Base-by-base conservation (phyloP, 108 stramenopile genomes). In the Stephanodiscus minutulus region DNA sequence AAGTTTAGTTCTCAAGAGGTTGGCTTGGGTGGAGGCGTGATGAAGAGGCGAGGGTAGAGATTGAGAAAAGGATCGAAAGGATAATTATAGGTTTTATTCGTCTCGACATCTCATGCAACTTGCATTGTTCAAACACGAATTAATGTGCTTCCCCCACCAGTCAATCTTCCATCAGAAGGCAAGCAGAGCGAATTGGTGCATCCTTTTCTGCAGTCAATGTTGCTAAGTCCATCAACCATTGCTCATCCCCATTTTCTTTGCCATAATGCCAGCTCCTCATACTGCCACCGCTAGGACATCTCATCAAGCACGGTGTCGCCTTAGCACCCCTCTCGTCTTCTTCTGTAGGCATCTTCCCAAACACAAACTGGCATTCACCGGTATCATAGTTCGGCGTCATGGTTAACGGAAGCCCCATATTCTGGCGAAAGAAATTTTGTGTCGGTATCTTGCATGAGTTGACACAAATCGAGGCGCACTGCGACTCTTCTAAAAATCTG, bases 401-500 rank as follows among this genome's bases (percentile, higher is more conserved):
- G 36, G 89, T 92, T 52, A 96, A 62, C 6, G 87, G 82, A 55
- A 96, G 64, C 0, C 92, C 92, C 95, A 96, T 93, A 68, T 93
- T 87, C 55, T 93, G 76, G 13, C 77, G 59, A 67, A 97, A 96
- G 76, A 97, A 97, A 5, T 86, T 84, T 68, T 97, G 91, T 22
- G 97, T 97, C 0, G 97, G 97, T 57, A 97, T 85, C 79, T 98
- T 98, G 72, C 97, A 98, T 0, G 82, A 71, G 70, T 98, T 98
- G 64, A 98, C 91, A 76, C 97, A 98, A 3, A 96, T 78, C 7
- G 85, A 87, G 1, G 96, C 97, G 73, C 97, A 98, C 15, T 87
- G 89, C 6, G 87, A 81, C 53, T 93, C 91, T 63, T 98, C 97
- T 24, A 98, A 70, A 65, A 93, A 98, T 27, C 97, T 89, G 83